These are phyloP conservation scores for Liriodendron chinense DNA, from an alignment of 164 flowering plant species.

Conservation along the genomic window DNA sequence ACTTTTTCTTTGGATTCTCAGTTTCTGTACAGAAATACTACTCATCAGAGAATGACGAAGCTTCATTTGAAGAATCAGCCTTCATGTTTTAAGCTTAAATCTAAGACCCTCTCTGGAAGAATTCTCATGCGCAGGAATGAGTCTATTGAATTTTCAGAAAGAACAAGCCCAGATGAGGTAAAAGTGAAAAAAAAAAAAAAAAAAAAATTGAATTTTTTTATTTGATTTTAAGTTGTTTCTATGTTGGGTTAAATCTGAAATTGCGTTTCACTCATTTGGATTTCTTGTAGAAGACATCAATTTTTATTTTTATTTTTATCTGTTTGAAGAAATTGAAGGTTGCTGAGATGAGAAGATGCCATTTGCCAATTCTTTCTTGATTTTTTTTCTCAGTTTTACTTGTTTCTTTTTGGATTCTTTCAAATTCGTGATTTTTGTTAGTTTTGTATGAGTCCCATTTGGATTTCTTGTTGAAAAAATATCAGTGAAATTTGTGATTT, in stretches of 20 bases:
- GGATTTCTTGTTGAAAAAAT: not conserved
- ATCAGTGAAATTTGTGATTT: not conserved
- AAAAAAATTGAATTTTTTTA: not conserved
- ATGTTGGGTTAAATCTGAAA: not conserved
- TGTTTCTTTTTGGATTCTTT: not conserved
- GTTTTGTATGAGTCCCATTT: not conserved
- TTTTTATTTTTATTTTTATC: not conserved
- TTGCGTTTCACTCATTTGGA: not conserved
- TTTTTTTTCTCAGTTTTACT: too few relatives aligned
- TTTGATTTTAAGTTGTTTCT: not conserved
- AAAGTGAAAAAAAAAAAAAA: not conserved
- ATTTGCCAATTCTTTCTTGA: not conserved
- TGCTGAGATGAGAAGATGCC: not conserved
- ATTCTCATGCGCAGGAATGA: constrained; percentile 27
- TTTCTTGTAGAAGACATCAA: not conserved
- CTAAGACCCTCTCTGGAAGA: constrained; percentile 18
- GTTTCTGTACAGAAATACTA: constrained; percentile 8
- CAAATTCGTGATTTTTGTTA: not conserved
- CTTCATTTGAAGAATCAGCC: constrained; percentile 10
- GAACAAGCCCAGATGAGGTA: constrained; percentile 81
- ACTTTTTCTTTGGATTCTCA: constrained; percentile 26
- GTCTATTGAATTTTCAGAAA: constrained; percentile 46
- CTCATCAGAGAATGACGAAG: constrained; percentile 13
- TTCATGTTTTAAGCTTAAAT: constrained; percentile 19
- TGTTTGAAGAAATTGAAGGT: not conserved